phyloP scores from a whole-genome alignment of 208 protist genomes.

The Angomonas deanei region DNA sequence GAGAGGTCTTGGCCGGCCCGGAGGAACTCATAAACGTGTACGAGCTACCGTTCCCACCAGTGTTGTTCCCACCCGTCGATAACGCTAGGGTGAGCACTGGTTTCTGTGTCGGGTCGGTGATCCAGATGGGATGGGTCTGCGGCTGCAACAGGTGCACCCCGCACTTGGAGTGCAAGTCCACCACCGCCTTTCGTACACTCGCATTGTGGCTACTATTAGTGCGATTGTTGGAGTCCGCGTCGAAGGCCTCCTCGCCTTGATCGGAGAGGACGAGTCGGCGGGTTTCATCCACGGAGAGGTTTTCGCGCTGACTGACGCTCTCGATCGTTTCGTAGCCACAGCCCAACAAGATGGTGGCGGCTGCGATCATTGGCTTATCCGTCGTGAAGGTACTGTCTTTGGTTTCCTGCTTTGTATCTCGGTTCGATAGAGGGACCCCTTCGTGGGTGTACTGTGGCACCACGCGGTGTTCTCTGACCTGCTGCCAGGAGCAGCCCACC shows the following conservation, averaged over 20 bases:
- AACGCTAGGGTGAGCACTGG: constrained; percentile 10
- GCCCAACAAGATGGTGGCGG: constrained; percentile 61
- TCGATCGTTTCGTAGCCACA: constrained; percentile 75
- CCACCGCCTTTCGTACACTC: constrained; percentile 29
- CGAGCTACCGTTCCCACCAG: too few species aligned
- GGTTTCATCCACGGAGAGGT: constrained; percentile 54
- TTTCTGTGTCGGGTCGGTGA: constrained; percentile 18
- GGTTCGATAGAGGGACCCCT: neutral
- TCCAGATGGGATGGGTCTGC: constrained; percentile 44
- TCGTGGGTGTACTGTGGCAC: constrained; percentile 13
- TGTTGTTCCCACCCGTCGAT: neutral
- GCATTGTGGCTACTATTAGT: neutral
- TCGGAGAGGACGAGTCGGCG: constrained; percentile 45
- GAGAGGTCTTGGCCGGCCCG: neutral
- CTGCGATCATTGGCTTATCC: constrained; percentile 13
- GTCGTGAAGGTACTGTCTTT: neutral
- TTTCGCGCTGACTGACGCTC: constrained; percentile 32
- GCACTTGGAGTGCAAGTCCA: constrained; percentile 59
- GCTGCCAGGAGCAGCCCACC: constrained; percentile 66
- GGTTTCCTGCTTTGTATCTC: neutral
- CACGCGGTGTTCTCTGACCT: constrained; percentile 19
- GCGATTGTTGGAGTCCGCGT: neutral
- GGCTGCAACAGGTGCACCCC: constrained; percentile 55
- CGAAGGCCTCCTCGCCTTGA: neutral
- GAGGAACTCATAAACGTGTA: constrained; percentile 5